Evolutionary conservation across 495 filamentous ascomycete genomes (phyloP).

Genomic region (Bryoglossum gracile): DNA sequence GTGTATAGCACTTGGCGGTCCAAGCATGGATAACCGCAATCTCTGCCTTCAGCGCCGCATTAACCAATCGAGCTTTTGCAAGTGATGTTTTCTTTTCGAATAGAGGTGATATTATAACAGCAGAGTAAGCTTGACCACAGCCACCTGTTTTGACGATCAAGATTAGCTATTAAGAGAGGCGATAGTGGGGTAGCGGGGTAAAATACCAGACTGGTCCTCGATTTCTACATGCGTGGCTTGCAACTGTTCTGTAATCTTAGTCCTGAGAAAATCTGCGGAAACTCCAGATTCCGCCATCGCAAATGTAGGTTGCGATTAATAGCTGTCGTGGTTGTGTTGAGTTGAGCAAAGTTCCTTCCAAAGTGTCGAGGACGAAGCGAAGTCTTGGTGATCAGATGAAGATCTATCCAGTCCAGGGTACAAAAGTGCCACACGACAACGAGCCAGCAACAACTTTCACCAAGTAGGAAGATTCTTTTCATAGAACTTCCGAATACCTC

Average conservation of each 20-base stretch:
- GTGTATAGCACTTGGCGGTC: conserved; percentile 94
- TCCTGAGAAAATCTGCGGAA: conserved; percentile 59
- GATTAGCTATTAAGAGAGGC: background rate
- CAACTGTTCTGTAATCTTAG: conserved; percentile 63
- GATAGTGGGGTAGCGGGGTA: conserved; percentile 6
- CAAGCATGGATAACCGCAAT: conserved; percentile 96
- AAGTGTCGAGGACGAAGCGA: background rate
- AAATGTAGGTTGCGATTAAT: background rate
- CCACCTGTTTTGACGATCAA: conserved; percentile 53
- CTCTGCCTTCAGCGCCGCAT: conserved; percentile 80
- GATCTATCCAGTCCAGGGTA: too few species aligned
- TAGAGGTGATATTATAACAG: conserved; percentile 79
- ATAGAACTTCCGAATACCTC: too few species aligned
- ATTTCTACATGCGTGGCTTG: conserved; percentile 83
- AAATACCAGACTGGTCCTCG: conserved; percentile 85
- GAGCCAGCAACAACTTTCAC: too few species aligned
- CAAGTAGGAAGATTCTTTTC: too few species aligned
- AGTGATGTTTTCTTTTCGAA: conserved; percentile 85
- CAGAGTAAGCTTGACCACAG: conserved; percentile 91
- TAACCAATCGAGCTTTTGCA: conserved; percentile 83
- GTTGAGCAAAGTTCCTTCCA: background rate
- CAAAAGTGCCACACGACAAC: too few species aligned
- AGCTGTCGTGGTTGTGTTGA: too few species aligned
- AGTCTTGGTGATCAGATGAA: too few species aligned
- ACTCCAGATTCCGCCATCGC: conserved; percentile 54